Percentiles rank a stretch among this genome's conserved stretches.
These are phyloP conservation scores for Juglanconis oblonga DNA, from an alignment of 2,329 filamentous ascomycete genomes.

Conservation along the genomic window DNA sequence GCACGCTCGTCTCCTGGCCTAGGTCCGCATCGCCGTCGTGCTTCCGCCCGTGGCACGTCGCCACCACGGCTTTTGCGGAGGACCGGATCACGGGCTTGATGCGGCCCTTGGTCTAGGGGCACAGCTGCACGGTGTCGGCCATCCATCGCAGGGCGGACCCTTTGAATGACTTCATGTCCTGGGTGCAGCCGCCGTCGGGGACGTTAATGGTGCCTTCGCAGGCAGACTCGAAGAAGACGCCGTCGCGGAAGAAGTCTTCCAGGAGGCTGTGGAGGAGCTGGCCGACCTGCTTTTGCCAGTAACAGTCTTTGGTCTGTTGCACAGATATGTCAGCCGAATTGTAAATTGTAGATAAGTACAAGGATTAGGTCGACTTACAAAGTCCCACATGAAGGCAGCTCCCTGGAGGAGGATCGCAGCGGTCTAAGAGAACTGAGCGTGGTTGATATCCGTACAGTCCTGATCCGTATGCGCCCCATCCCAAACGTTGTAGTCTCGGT, in stretches of 20 bases:
- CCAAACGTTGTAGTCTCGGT: conserved; percentile 52
- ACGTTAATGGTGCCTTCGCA: conserved; percentile 52
- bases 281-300: conserved; percentile 55
- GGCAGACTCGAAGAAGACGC: conserved; percentile 62
- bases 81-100: conserved; percentile 57
- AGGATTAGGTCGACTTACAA: conserved; percentile 33
- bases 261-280: conserved; percentile 51
- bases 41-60: conserved; percentile 58
- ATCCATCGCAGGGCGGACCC: conserved; percentile 68
- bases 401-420: conserved; percentile 61
- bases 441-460: conserved; percentile 60
- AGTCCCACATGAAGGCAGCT: conserved; percentile 67
- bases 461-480: conserved; percentile 59
- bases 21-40: conserved; percentile 52
- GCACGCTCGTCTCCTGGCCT: conserved; percentile 54
- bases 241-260: conserved; percentile 52
- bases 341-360: not conserved
- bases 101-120: conserved; percentile 51
- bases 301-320: conserved; percentile 36
- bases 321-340: not conserved
- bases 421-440: conserved; percentile 66
- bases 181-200: conserved; percentile 54
- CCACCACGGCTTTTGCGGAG: conserved; percentile 58
- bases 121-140: conserved; percentile 57
- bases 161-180: conserved; percentile 73